These are phyloP conservation scores for Talaromyces proteolyticus DNA, from an alignment of 495 filamentous ascomycete species.

Conservation along the genomic window DNA sequence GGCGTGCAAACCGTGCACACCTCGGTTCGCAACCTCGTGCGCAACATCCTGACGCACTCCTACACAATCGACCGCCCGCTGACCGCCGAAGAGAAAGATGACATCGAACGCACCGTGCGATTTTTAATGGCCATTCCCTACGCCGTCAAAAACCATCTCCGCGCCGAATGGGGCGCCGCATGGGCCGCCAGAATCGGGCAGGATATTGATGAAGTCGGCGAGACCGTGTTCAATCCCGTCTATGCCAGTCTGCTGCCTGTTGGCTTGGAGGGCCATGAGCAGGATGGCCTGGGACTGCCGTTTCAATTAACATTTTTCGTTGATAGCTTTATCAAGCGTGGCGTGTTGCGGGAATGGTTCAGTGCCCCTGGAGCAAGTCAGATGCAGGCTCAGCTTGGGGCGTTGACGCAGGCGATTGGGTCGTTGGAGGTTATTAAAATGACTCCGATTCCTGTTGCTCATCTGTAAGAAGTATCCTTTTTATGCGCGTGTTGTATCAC, in stretches of 20 bases:
- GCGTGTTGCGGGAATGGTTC: conserved; percentile 53
- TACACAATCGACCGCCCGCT: conserved; percentile 22
- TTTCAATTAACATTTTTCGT: conserved; percentile 63
- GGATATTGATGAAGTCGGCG: conserved; percentile 37
- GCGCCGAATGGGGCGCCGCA: conserved; percentile 65
- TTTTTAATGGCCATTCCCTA: conserved; percentile 69
- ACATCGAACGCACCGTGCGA: conserved; percentile 53
- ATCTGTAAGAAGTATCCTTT: conserved; percentile 42
- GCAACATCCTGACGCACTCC: conserved; percentile 47
- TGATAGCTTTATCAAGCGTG: conserved; percentile 62
- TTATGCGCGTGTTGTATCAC: background rate
- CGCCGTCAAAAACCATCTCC: conserved; percentile 68
- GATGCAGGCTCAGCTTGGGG: conserved; percentile 58
- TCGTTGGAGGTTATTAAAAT: conserved; percentile 69
- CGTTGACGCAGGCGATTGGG: conserved; percentile 59
- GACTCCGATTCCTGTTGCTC: conserved; percentile 70
- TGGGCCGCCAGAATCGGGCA: conserved; percentile 30
- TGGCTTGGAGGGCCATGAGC: conserved; percentile 54
- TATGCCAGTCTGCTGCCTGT: conserved; percentile 56
- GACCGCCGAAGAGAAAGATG: conserved; percentile 42
- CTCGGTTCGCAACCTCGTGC: conserved; percentile 55
- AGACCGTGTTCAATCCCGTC: conserved; percentile 46
- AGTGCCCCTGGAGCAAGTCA: conserved; percentile 55
- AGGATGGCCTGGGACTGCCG: conserved; percentile 58
- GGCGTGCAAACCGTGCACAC: conserved; percentile 53